These are phyloP conservation scores for Aphanomyces stellatus DNA, from an alignment of 352 stramenopile genomes.

Conservation along the genomic window DNA sequence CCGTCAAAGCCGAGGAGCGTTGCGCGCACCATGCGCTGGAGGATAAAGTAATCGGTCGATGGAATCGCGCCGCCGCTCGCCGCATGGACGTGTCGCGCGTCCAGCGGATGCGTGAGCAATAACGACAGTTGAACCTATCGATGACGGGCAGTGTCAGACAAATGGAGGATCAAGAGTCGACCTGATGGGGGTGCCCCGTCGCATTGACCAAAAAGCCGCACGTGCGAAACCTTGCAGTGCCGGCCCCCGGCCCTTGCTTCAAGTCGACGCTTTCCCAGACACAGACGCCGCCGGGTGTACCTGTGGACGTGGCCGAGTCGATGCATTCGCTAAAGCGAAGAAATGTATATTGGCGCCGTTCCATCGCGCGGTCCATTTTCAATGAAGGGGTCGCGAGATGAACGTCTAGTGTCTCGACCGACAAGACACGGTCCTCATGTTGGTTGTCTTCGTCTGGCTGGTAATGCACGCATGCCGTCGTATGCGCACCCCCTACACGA, in stretches of 20 bases:
- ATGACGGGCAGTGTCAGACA: neutral
- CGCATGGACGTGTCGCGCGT: neutral
- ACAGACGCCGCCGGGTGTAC: slow-evolving; percentile 3
- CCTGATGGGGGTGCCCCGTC: neutral
- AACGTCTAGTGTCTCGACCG: slow-evolving; percentile 5
- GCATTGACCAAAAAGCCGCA: slow-evolving; percentile 16
- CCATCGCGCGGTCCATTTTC: too few relatives aligned
- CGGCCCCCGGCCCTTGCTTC: neutral
- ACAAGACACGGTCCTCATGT: neutral
- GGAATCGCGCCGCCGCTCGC: neutral
- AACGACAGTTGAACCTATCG: slow-evolving; percentile 11
- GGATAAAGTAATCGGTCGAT: neutral
- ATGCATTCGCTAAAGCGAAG: neutral
- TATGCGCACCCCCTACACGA: neutral
- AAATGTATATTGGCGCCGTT: too few relatives aligned
- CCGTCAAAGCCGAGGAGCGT: neutral
- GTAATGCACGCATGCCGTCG: neutral
- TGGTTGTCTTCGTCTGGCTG: neutral
- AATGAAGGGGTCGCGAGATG: too few relatives aligned
- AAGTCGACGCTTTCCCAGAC: slow-evolving; percentile 5
- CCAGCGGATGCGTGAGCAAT: neutral
- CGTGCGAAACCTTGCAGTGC: neutral
- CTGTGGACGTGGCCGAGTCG: neutral
- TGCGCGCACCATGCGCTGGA: slow-evolving; percentile 3
- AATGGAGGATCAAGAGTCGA: too few relatives aligned